Conservation (phyloP, 31 red algal genomes). For the Odonthalia washingtoniensis region DNA sequence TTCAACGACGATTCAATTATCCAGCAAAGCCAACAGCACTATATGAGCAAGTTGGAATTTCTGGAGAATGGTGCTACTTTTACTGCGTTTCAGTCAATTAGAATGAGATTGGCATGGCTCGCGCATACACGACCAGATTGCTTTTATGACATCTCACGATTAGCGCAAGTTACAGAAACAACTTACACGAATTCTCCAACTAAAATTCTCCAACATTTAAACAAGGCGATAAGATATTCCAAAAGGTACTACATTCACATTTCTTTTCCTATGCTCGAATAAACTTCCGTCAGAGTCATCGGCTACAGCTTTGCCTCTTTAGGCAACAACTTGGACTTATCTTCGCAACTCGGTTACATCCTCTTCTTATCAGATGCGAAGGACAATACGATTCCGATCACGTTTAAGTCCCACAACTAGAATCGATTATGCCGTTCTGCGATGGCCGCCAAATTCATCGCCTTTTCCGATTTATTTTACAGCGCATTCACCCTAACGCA, state of each 20-base stretch:
- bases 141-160: constrained; percentile 36
- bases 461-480: constrained; percentile 54
- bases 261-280: not conserved
- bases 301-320: constrained; percentile 40
- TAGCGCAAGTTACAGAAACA: constrained; percentile 30
- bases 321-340: no score
- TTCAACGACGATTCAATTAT: not conserved
- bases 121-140: constrained; percentile 23
- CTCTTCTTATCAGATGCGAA: no score
- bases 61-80: not conserved
- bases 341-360: no score
- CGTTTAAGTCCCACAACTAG: constrained; percentile 42
- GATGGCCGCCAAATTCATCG: constrained; percentile 43
- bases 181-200: not conserved
- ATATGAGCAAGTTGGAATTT: constrained; percentile 28
- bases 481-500: not conserved
- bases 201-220: constrained; percentile 19
- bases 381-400: no score
- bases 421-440: constrained; percentile 26
- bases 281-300: constrained; percentile 12
- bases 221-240: constrained; percentile 10
- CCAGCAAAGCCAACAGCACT: constrained; percentile 18
- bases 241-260: not conserved
- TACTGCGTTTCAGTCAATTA: constrained; percentile 24
- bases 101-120: constrained; percentile 56